Conservation (phyloP, 2,329 filamentous ascomycete species). For the Acarospora socialis region DNA sequence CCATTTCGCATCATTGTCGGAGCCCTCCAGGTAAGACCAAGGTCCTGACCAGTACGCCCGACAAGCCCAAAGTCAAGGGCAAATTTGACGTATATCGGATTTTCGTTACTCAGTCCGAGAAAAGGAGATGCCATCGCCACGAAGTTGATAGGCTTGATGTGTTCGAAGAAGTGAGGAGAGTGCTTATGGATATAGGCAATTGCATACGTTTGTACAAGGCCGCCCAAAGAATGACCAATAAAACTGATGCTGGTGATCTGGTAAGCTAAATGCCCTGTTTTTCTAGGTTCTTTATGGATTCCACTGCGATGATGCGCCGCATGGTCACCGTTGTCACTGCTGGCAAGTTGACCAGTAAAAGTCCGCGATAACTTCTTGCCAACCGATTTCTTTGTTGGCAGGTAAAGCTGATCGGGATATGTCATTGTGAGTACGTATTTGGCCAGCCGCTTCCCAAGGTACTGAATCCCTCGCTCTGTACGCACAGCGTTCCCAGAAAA, state of each 20-base stretch:
- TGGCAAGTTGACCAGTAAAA: slow-evolving; percentile 31
- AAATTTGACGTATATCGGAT: slow-evolving; percentile 93
- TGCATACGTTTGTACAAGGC: slow-evolving; percentile 82
- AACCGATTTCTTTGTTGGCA: slow-evolving; percentile 48
- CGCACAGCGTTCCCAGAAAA: slow-evolving; percentile 81
- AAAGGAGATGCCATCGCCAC: slow-evolving; percentile 78
- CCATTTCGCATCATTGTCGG: slow-evolving; percentile 73
- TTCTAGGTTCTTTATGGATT: slow-evolving; percentile 36
- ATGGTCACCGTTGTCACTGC: slow-evolving; percentile 32
- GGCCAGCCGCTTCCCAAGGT: slow-evolving; percentile 83
- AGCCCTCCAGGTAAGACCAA: slow-evolving; percentile 86
- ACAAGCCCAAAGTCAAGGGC: slow-evolving; percentile 92
- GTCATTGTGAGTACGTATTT: slow-evolving; percentile 82
- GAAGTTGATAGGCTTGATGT: slow-evolving; percentile 81
- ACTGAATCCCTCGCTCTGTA: slow-evolving; percentile 92
- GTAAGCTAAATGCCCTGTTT: slow-evolving; percentile 43
- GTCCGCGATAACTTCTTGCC: slow-evolving; percentile 33
- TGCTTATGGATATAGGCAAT: slow-evolving; percentile 96
- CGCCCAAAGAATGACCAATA: slow-evolving; percentile 80
- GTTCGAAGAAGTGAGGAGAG: slow-evolving; percentile 75
- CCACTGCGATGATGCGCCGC: slow-evolving; percentile 48
- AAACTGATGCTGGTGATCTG: slow-evolving; percentile 91
- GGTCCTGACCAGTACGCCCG: slow-evolving; percentile 86
- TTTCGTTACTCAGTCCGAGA: slow-evolving; percentile 88
- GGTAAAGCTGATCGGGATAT: slow-evolving; percentile 82